Percentiles rank a stretch among this genome's conserved stretches.
phyloP scores from a whole-genome alignment of 768 basidiomycete species.

The Calvatia gigantea region DNA sequence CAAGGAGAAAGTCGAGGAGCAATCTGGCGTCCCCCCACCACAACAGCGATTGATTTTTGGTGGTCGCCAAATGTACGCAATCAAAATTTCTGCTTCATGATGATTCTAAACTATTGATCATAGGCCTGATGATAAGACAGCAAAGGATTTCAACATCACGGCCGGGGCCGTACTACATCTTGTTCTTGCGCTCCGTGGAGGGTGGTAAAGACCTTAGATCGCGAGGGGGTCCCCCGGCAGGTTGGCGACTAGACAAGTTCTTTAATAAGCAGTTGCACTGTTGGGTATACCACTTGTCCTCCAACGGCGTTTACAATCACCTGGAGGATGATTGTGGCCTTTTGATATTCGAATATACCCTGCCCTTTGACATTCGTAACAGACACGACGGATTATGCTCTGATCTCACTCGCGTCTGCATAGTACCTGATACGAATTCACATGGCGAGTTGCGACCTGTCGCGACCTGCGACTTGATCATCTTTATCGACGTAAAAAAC shows the following conservation, averaged over 20 bases:
- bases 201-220: conserved; percentile 34
- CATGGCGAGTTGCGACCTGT: too few relatives aligned
- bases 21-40: conserved; percentile 94
- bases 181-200: conserved; percentile 93
- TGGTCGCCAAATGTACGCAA: conserved; percentile 86
- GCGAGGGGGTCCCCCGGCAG: not conserved
- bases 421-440: too few relatives aligned
- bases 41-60: conserved; percentile 93
- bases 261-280: not conserved
- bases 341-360: not conserved
- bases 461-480: too few relatives aligned
- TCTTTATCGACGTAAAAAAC: too few relatives aligned
- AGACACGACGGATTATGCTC: too few relatives aligned
- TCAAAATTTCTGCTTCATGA: not conserved
- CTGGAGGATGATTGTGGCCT: not conserved
- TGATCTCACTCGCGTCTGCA: too few relatives aligned
- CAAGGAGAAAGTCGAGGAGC: conserved; percentile 98
- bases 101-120: conserved; percentile 1
- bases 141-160: conserved; percentile 76
- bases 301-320: conserved; percentile 3
- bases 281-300: conserved; percentile 9
- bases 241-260: not conserved
- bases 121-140: conserved; percentile 91
- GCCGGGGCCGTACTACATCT: conserved; percentile 91
- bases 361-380: not conserved